These are phyloP conservation scores for Sugiyamaella pinicola DNA, from an alignment of 1,139 yeast genomes.

Conservation along the genomic window DNA sequence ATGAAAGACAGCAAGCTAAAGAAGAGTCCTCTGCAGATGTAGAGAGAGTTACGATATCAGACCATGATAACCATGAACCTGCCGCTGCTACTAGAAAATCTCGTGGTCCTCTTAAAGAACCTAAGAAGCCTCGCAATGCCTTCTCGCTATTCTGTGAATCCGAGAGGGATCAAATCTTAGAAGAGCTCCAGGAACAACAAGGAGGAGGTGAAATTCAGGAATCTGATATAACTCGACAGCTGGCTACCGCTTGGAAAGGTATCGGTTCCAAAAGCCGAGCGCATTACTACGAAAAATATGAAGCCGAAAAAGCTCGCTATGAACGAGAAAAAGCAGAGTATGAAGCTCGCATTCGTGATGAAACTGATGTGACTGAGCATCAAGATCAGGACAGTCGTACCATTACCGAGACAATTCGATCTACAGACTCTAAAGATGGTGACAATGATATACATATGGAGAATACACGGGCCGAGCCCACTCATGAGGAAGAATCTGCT, in stretches of 20 bases:
- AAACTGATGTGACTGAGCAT: neutral
- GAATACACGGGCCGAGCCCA: neutral
- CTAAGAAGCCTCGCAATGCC: slow-evolving; percentile 89
- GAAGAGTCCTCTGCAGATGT: slow-evolving; percentile 5
- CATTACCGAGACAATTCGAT: neutral
- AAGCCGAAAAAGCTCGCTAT: slow-evolving; percentile 77
- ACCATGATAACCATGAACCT: neutral
- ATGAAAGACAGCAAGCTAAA: slow-evolving; percentile 12
- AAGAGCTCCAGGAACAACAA: slow-evolving; percentile 50
- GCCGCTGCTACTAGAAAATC: slow-evolving; percentile 24
- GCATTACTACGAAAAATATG: slow-evolving; percentile 76
- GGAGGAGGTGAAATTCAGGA: slow-evolving; percentile 50
- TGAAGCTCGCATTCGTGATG: slow-evolving; percentile 38
- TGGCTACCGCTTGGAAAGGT: slow-evolving; percentile 86
- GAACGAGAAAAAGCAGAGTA: slow-evolving; percentile 72
- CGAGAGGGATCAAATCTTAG: slow-evolving; percentile 73
- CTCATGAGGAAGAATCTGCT: neutral
- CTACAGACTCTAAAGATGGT: neutral
- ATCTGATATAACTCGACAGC: slow-evolving; percentile 66
- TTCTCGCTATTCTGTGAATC: slow-evolving; percentile 83
- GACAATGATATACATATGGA: slow-evolving; percentile 10
- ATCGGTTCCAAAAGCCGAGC: slow-evolving; percentile 68
- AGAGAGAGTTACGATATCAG: neutral
- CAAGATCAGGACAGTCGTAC: neutral
- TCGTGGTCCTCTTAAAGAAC: slow-evolving; percentile 74